Evolutionary conservation across 2,329 filamentous ascomycete species (phyloP).

Genomic region (Helminthosporium solani): DNA sequence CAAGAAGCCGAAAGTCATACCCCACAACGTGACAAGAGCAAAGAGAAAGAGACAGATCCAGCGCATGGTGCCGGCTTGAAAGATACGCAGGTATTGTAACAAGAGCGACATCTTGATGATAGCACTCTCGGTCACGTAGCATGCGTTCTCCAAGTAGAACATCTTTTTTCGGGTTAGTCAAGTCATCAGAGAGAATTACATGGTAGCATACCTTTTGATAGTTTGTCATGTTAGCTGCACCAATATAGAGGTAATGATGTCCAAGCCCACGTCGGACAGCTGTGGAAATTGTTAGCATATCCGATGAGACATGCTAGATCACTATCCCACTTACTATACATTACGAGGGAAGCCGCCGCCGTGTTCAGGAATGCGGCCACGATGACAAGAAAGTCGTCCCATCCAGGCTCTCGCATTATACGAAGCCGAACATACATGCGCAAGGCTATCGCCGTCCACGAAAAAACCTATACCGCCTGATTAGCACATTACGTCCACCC

Average conservation of each 20-base stretch:
- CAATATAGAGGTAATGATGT: conserved; percentile 33
- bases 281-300: conserved; percentile 15
- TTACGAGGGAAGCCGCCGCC: conserved; percentile 24
- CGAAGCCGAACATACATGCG: conserved; percentile 31
- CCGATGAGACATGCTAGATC: too few relatives aligned
- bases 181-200: not conserved
- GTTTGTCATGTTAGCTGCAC: conserved; percentile 5
- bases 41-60: conserved; percentile 28
- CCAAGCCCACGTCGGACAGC: conserved; percentile 36
- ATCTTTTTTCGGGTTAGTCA: conserved; percentile 10
- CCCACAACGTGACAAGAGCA: conserved; percentile 30
- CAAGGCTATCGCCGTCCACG: conserved; percentile 29
- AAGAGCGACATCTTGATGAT: conserved; percentile 41
- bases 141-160: conserved; percentile 30
- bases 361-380: conserved; percentile 27
- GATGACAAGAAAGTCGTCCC: conserved; percentile 38
- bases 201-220: conserved; percentile 18
- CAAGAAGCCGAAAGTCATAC: conserved; percentile 27
- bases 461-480: conserved; percentile 17
- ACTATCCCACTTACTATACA: conserved; percentile 20
- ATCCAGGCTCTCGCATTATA: conserved; percentile 36
- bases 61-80: conserved; percentile 32
- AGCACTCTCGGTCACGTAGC: conserved; percentile 33
- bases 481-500: conserved; percentile 18
- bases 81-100: conserved; percentile 41